A percentile compares a stretch with the other conserved stretches of the same genome.
phyloP scores from a whole-genome alignment of 352 stramenopile species.

The Pythium aphanidermatum region DNA sequence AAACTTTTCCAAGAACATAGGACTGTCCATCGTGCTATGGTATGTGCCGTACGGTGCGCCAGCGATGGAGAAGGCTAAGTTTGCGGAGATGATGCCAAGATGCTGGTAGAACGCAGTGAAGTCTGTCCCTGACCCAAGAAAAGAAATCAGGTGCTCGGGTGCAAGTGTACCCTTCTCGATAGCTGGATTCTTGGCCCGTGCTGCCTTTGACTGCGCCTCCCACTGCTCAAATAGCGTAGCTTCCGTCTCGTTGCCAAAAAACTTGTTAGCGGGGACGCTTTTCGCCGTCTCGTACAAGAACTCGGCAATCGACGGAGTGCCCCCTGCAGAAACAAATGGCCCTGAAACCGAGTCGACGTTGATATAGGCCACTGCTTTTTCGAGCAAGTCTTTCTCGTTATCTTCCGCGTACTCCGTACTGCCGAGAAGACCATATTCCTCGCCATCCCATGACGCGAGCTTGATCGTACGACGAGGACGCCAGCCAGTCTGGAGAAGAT shows the following conservation, averaged over 20 bases:
- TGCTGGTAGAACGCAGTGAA: conserved; percentile 85
- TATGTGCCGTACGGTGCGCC: conserved; percentile 53
- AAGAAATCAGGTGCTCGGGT: conserved; percentile 41
- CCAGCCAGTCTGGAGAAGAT: conserved; percentile 60
- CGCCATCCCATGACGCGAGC: conserved; percentile 77
- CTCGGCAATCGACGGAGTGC: conserved; percentile 59
- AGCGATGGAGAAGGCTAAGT: conserved; percentile 44
- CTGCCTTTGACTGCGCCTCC: conserved; percentile 20
- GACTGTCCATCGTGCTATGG: conserved; percentile 72
- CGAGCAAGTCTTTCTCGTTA: conserved; percentile 35
- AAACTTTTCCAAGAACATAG: conserved; percentile 36
- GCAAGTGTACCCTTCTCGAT: conserved; percentile 27
- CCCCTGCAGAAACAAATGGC: conserved; percentile 32
- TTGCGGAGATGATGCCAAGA: conserved; percentile 74
- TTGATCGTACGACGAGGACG: conserved; percentile 64
- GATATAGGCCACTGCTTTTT: conserved; percentile 68
- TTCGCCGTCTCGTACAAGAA: conserved; percentile 48
- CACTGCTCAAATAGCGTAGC: conserved; percentile 37
- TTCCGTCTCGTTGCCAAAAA: conserved; percentile 15
- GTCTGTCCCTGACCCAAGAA: conserved; percentile 61
- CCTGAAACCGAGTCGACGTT: conserved; percentile 79
- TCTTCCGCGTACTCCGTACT: conserved; percentile 79
- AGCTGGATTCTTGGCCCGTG: conserved; percentile 28
- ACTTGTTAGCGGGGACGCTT: conserved; percentile 46
- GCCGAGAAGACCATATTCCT: conserved; percentile 80